Evolutionary conservation across 129 eudicot genomes (phyloP), one percentile per base, ranked within the genome.

Genomic region (Tanacetum coccineum): DNA sequence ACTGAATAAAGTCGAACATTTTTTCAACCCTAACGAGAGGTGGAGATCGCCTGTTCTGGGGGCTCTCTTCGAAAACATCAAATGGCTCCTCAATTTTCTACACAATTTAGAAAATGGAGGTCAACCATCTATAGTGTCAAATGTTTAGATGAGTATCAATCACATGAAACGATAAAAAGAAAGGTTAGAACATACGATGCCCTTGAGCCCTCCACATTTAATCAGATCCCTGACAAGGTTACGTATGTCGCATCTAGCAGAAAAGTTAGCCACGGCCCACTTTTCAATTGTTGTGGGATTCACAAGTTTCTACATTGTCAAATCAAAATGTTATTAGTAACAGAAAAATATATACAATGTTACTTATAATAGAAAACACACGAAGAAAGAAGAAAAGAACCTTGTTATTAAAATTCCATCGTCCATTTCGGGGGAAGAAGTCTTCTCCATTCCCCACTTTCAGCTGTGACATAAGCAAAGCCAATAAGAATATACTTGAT

Each of bases 401-500:
- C 90, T 85, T 88, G 53, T 81, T 81, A 30, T 85, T 85, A 11
- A 88, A 88, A 39, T 79, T 91, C 95, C 96, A 91, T 7, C 96
- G 55, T 0, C 93, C 90, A 56, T 81, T 83, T 17, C 95, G 68
- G 13, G 98, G 70, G 61, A 81, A 81, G 48, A 88, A 50, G 14
- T 91, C 96, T 28, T 87, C 95, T 7, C 88, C 90, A 42, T 76
- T 81, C 2, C 93, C 98, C 9, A 64, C 85, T 73, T 85, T 91
- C 76, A 91, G 61, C 97, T 91, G 72, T 67, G 20, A 72, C 5
- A 25, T 64, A 68, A 61, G 25, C 18, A 64, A 64, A 55, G 84
- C 26, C 8, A 21, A 40, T 67, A 25, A 56, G 47, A 47, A 70
- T 13, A 59, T 49, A 55, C 0, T 0, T 2, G 42, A 71, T 8